These are phyloP conservation scores for Suhomyces coccinellae DNA, from an alignment of 1,139 yeast species.

Conservation along the genomic window DNA sequence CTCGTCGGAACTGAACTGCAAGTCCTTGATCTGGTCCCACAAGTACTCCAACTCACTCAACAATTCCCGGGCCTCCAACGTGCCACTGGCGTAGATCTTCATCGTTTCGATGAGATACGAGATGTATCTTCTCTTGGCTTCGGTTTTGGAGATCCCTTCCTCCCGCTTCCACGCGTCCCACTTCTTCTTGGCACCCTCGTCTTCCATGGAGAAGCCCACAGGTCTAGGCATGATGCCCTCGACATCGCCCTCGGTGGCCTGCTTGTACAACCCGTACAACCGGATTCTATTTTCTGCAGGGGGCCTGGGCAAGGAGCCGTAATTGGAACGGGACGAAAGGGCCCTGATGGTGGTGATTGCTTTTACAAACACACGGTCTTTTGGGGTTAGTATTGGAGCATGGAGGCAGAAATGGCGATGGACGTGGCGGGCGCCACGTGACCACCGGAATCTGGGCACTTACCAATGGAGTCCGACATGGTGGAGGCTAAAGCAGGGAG, in stretches of 20 bases:
- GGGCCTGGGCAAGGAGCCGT: conserved; percentile 76
- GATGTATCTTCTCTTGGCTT: conserved; percentile 73
- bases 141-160: conserved; percentile 67
- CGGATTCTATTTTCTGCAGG: conserved; percentile 71
- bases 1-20: conserved; percentile 38
- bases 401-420: too few relatives aligned
- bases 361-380: conserved; percentile 76
- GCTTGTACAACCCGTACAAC: conserved; percentile 81
- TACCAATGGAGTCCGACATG: conserved; percentile 52
- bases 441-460: conserved; percentile 14
- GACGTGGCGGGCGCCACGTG: not conserved
- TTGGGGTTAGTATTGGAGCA: conserved; percentile 1
- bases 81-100: conserved; percentile 67
- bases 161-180: conserved; percentile 88
- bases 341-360: conserved; percentile 80
- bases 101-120: conserved; percentile 70
- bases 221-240: conserved; percentile 69
- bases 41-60: conserved; percentile 65
- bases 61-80: conserved; percentile 66
- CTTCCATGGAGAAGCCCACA: conserved; percentile 57
- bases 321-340: conserved; percentile 65
- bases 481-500: not conserved
- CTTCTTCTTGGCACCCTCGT: conserved; percentile 67
- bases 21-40: conserved; percentile 74
- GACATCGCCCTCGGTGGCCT: conserved; percentile 85